These are phyloP conservation scores for Oehlia diaphana DNA, from an alignment of 192 early-diverging fungal genomes.

Conservation along the genomic window DNA sequence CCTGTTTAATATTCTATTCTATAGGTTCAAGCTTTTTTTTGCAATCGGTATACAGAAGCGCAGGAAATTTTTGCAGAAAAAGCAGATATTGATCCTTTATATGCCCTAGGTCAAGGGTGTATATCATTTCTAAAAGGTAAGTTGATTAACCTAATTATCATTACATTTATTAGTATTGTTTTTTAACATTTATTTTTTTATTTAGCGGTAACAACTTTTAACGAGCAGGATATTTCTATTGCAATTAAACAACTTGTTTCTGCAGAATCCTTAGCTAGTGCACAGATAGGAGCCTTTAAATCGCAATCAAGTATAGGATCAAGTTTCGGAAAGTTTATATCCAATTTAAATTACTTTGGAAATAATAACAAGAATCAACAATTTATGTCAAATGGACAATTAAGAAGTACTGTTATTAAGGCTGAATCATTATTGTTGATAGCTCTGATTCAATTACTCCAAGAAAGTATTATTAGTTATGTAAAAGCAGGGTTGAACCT, in stretches of 20 bases:
- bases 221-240: slow-evolving; percentile 44
- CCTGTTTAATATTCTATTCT: background rate
- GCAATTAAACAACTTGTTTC: slow-evolving; percentile 43
- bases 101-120: slow-evolving; percentile 52
- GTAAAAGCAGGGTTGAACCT: slow-evolving; percentile 55
- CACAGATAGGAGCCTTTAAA: slow-evolving; percentile 51
- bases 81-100: slow-evolving; percentile 50
- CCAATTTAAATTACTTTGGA: slow-evolving; percentile 39
- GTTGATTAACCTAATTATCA: background rate
- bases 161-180: background rate
- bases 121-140: slow-evolving; percentile 61
- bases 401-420: slow-evolving; percentile 52
- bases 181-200: background rate
- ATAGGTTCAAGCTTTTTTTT: slow-evolving; percentile 48
- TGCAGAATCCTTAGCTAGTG: slow-evolving; percentile 44
- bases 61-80: slow-evolving; percentile 48
- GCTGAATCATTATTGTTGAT: slow-evolving; percentile 54
- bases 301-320: slow-evolving; percentile 40
- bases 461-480: slow-evolving; percentile 55
- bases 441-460: slow-evolving; percentile 45
- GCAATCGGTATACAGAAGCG: slow-evolving; percentile 53
- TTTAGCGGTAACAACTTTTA: slow-evolving; percentile 46
- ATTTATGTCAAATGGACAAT: slow-evolving; percentile 52
- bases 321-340: slow-evolving; percentile 39
- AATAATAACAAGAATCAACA: slow-evolving; percentile 36